phyloP scores from a whole-genome alignment of 208 protist genomes.

The Tritrichomonas musculus region DNA sequence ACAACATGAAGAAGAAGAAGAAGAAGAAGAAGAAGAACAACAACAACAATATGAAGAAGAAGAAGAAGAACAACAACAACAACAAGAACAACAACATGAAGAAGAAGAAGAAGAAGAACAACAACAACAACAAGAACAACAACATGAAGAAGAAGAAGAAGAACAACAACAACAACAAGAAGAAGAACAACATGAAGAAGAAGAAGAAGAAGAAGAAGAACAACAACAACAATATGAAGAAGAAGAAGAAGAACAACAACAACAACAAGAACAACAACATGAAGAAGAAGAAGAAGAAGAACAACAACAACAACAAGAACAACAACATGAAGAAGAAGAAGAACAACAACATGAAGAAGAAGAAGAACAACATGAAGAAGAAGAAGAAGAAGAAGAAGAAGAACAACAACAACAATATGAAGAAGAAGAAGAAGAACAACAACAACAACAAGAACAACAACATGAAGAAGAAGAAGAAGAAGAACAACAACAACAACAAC shows the following conservation, averaged over 20 bases:
- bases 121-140: not conserved
- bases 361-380: not conserved
- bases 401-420: not conserved
- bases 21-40: too few species aligned
- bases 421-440: not conserved
- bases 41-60: too few species aligned
- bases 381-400: not conserved
- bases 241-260: not conserved
- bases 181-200: not conserved
- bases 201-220: not conserved
- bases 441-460: not conserved
- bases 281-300: not conserved
- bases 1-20: too few species aligned
- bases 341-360: too few species aligned
- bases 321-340: not conserved
- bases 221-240: too few species aligned
- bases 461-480: conserved; percentile 15
- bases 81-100: not conserved
- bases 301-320: too few species aligned
- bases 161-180: not conserved
- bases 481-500: not conserved
- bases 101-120: not conserved
- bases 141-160: not conserved
- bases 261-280: not conserved
- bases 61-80: not conserved